phyloP scores from a whole-genome alignment of 192 early-diverging fungal genomes.

The Entomortierella chlamydospora region DNA sequence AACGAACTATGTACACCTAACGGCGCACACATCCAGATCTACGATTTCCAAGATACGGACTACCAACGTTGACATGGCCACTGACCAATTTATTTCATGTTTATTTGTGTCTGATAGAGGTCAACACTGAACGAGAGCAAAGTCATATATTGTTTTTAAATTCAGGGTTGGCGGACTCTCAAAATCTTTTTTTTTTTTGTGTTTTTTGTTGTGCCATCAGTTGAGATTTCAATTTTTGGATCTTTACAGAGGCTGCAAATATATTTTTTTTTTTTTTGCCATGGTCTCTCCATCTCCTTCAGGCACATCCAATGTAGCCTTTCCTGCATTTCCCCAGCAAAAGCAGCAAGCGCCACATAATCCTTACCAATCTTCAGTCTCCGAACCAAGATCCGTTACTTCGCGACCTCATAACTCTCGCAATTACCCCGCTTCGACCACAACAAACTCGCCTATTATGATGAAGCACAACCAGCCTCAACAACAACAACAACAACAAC shows the following conservation, averaged over 20 bases:
- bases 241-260: constrained; percentile 3
- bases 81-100: too few relatives aligned
- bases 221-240: constrained; percentile 7
- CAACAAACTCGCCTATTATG: constrained; percentile 1
- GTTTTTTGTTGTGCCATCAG: background rate
- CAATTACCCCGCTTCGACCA: background rate
- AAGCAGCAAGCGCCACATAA: background rate
- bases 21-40: too few relatives aligned
- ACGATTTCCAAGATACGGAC: too few relatives aligned
- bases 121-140: too few relatives aligned
- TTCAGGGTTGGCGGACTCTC: too few relatives aligned
- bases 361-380: background rate
- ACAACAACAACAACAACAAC: constrained; percentile 8
- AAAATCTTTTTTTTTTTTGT: background rate
- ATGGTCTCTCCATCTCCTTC: constrained; percentile 30
- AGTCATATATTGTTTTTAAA: too few relatives aligned
- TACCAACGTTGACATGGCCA: too few relatives aligned
- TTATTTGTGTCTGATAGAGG: too few relatives aligned
- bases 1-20: too few relatives aligned
- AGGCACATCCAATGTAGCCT: constrained; percentile 4
- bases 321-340: background rate
- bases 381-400: background rate
- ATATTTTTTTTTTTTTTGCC: constrained; percentile 19
- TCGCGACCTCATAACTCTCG: background rate
- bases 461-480: constrained; percentile 21